Evolutionary conservation across 129 eudicot genomes (phyloP).

Genomic region (Flaveria ramosissima): DNA sequence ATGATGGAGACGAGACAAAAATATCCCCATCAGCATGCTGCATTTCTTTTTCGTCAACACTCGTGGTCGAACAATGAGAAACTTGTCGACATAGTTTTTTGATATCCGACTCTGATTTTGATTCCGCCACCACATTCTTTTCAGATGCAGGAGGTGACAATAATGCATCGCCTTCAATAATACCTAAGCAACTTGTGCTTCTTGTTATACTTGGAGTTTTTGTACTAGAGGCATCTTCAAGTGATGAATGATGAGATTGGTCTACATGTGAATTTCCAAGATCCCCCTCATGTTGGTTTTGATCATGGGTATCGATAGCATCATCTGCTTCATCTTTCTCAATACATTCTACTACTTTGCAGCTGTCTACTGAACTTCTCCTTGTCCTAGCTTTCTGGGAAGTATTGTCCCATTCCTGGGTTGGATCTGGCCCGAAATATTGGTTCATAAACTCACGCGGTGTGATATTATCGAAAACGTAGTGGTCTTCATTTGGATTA

Average conservation of each 20-base stretch:
- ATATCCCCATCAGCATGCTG: slow-evolving; percentile 27
- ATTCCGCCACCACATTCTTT: slow-evolving; percentile 34
- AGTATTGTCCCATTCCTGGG: slow-evolving; percentile 54
- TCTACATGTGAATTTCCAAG: background rate
- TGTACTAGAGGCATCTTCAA: slow-evolving; percentile 28
- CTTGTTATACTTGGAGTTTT: slow-evolving; percentile 33
- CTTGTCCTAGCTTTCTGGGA: slow-evolving; percentile 34
- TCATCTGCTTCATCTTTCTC: slow-evolving; percentile 39
- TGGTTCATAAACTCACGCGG: slow-evolving; percentile 55
- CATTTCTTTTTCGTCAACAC: slow-evolving; percentile 35
- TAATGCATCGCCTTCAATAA: slow-evolving; percentile 19
- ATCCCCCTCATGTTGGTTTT: slow-evolving; percentile 15
- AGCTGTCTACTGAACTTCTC: slow-evolving; percentile 46
- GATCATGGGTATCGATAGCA: slow-evolving; percentile 24
- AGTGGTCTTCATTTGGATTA: slow-evolving; percentile 52
- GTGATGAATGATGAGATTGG: slow-evolving; percentile 44
- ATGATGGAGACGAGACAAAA: slow-evolving; percentile 8
- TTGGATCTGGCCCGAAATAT: slow-evolving; percentile 65
- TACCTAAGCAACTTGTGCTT: slow-evolving; percentile 52
- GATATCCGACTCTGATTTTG: slow-evolving; percentile 34
- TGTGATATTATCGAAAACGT: slow-evolving; percentile 61
- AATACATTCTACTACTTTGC: slow-evolving; percentile 60
- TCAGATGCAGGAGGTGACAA: slow-evolving; percentile 27
- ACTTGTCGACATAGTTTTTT: slow-evolving; percentile 31
- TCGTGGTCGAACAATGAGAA: slow-evolving; percentile 22